phyloP scores from a whole-genome alignment of 345 rosid genomes.

The Crucihimalaya himalaica region DNA sequence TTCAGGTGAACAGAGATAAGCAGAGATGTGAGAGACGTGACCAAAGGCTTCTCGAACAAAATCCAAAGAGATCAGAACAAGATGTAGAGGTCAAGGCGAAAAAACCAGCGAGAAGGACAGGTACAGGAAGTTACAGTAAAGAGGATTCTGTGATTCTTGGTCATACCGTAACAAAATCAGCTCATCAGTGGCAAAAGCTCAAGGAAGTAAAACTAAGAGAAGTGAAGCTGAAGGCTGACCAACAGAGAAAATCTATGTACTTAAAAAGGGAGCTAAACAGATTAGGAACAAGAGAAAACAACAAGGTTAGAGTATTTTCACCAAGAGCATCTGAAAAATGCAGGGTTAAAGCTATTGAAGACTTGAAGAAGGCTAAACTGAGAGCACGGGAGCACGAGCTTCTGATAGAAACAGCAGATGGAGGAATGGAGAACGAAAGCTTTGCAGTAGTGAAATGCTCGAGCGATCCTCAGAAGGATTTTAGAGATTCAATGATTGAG shows the following conservation, averaged over 20 bases:
- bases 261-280: constrained; percentile 54
- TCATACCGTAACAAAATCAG: constrained; percentile 31
- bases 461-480: constrained; percentile 70
- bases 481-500: constrained; percentile 87
- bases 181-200: constrained; percentile 43
- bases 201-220: constrained; percentile 53
- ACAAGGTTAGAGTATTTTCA: constrained; percentile 57
- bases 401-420: constrained; percentile 25
- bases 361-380: constrained; percentile 56
- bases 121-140: constrained; percentile 33
- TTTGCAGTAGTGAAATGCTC: constrained; percentile 78
- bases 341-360: constrained; percentile 65
- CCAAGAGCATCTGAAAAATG: constrained; percentile 64
- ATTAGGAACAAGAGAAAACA: constrained; percentile 49
- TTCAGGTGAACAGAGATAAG: constrained; percentile 42
- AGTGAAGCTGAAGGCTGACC: constrained; percentile 50
- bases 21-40: constrained; percentile 43
- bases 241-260: constrained; percentile 71
- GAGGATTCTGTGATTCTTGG: constrained; percentile 34
- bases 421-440: constrained; percentile 51
- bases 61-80: constrained; percentile 37
- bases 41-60: constrained; percentile 42
- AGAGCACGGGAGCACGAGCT: constrained; percentile 46
- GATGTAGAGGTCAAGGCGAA: constrained; percentile 24
- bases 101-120: constrained; percentile 37